A percentile compares a stretch with the other conserved stretches of the same genome.
Evolutionary conservation across 108 stramenopile species (phyloP).

Genomic region (Nitzschia sp.): DNA sequence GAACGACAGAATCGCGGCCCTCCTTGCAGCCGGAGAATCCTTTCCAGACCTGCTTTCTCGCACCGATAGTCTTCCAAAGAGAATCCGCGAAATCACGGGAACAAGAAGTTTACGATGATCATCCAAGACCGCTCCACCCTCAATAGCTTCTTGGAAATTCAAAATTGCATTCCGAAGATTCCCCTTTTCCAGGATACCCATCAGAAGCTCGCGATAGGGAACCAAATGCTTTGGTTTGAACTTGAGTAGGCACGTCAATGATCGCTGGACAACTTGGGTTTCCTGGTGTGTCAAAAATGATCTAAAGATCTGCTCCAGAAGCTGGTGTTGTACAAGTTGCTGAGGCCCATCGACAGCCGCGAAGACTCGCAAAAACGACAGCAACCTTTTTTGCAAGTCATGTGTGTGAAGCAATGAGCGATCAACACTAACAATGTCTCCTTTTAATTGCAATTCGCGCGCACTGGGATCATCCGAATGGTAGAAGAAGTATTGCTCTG

Average conservation of each 20-base stretch:
- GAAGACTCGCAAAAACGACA: slow-evolving; percentile 73
- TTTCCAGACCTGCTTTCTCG: slow-evolving; percentile 54
- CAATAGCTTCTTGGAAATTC: slow-evolving; percentile 52
- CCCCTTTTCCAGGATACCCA: slow-evolving; percentile 56
- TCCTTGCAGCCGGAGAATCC: slow-evolving; percentile 72
- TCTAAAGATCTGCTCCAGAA: slow-evolving; percentile 55
- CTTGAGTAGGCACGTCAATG: slow-evolving; percentile 60
- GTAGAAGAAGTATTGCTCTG: slow-evolving; percentile 68
- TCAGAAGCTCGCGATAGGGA: slow-evolving; percentile 57
- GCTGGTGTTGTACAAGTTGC: slow-evolving; percentile 68
- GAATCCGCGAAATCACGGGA: slow-evolving; percentile 64
- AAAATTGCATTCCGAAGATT: slow-evolving; percentile 70
- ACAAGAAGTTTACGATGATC: slow-evolving; percentile 60
- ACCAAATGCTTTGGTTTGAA: slow-evolving; percentile 64
- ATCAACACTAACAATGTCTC: slow-evolving; percentile 1
- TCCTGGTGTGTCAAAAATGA: slow-evolving; percentile 71
- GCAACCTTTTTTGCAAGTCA: slow-evolving; percentile 51
- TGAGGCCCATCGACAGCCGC: slow-evolving; percentile 72
- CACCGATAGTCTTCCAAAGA: slow-evolving; percentile 76
- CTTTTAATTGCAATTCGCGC: slow-evolving; percentile 54
- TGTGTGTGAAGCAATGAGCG: neutral
- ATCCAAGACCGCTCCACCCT: slow-evolving; percentile 41
- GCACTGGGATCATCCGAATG: slow-evolving; percentile 72
- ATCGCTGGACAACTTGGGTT: slow-evolving; percentile 47
- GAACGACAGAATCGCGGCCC: slow-evolving; percentile 80